Evolutionary conservation across 164 flowering plant genomes (phyloP), one percentile per base, ranked within the genome.

Genomic region (Macadamia tetraphylla): DNA sequence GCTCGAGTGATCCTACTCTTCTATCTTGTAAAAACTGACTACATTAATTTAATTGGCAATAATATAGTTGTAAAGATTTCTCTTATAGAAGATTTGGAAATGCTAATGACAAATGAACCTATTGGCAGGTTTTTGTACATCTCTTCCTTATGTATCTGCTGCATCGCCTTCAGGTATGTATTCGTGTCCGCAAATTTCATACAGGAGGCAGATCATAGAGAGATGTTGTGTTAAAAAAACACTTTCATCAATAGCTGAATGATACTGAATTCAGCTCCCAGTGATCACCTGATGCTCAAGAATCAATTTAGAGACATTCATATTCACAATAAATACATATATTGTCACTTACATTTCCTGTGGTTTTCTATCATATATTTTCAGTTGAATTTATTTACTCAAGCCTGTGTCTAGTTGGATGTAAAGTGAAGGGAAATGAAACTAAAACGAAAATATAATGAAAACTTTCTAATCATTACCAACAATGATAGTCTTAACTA

Each of bases 111-210:
- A 64, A 53, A 43, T 62, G 3, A 32, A 49, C 35, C 67, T 60
- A 6, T 46, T 68, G 6, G 73, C 94, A 95, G 99, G 99, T 95
- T n/a, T 95, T 95, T 80, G 99, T 92, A 48, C 98, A 92, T 78
- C 85, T 92, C 62, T 95, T 95, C 81, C 76, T 95, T 87, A 90
- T 95, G 98, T 91, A 89, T 81, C 79, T 95, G 72, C 71, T 95
- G 84, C 99, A 95, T 81, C 94, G 88, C 63, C 96, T 95, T 73
- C 98, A 95, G 98, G 98, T 95, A 85, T 59, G 98, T 95, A 85
- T 59, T 71, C 29, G 9, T 35, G 35, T 60, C n/a, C 29, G 10
- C 10, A 17, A 40, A 5, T 18, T 11, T 23, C 15, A 18, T 11
- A 14, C 6, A 14, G 49, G 1, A 17, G 30, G 15, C 44, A 14